A percentile compares a stretch with the other conserved stretches of the same genome.
phyloP scores from a whole-genome alignment of 23 red algal species.

The Chondrus crispus region DNA sequence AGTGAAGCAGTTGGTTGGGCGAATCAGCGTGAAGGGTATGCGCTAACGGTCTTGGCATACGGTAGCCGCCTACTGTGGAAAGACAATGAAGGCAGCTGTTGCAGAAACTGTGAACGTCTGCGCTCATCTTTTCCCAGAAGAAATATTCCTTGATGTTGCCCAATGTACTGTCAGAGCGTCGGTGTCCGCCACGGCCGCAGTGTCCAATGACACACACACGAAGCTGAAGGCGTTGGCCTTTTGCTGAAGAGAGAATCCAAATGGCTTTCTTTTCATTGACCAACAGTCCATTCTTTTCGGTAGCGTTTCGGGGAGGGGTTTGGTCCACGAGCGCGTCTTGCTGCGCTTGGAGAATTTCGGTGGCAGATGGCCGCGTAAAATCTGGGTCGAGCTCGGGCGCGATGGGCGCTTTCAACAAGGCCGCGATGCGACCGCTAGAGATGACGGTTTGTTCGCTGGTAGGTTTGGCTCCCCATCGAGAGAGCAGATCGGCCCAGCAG shows the following conservation, averaged over 20 bases:
- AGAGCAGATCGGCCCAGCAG: background rate
- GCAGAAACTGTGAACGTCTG: background rate
- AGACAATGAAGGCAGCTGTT: background rate
- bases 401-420: no score
- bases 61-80: background rate
- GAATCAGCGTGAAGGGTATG: background rate
- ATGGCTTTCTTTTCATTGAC: no score
- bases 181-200: background rate
- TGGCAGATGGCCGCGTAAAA: background rate
- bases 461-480: background rate
- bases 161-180: background rate
- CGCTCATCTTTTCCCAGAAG: background rate
- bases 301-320: no score
- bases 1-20: slow-evolving; percentile 16
- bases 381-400: background rate
- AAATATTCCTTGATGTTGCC: background rate
- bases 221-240: no score
- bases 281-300: no score
- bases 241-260: no score
- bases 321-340: no score
- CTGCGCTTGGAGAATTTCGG: background rate
- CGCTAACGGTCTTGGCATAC: background rate
- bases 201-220: background rate
- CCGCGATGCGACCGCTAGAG: background rate
- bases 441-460: background rate